Conservation (phyloP, 225 moss, liverwort and hornwort species). For the Pseudoscleropodium purum region DNA sequence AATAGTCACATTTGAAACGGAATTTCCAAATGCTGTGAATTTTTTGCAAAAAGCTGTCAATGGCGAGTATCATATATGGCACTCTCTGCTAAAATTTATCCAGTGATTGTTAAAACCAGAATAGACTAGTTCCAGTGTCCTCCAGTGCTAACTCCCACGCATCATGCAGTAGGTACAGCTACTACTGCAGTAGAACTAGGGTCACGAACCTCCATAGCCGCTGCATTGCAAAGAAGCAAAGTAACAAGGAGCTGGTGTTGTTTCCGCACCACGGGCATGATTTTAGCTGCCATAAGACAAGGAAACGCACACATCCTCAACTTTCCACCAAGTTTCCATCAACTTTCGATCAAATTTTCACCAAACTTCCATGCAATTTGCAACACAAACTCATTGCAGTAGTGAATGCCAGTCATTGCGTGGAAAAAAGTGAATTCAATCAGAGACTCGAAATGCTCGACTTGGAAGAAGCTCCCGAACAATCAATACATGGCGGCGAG, state of each 20-base stretch:
- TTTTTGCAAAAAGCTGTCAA: neutral
- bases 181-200: neutral
- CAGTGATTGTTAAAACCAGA: neutral
- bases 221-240: slow-evolving; percentile 87
- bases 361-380: neutral
- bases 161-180: too few relatives aligned
- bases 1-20: neutral
- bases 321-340: neutral
- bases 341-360: neutral
- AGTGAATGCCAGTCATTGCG: neutral
- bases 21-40: neutral
- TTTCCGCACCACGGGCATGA: slow-evolving; percentile 64
- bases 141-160: neutral
- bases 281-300: slow-evolving; percentile 42
- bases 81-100: neutral
- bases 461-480: neutral
- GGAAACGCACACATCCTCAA: neutral
- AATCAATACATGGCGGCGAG: neutral
- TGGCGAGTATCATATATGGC: neutral
- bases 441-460: neutral
- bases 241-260: slow-evolving; percentile 93
- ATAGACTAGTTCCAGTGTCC: neutral
- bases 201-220: slow-evolving; percentile 75
- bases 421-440: neutral
- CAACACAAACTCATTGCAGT: neutral